Evolutionary conservation across 2,329 filamentous ascomycete genomes (phyloP).

Genomic region (Sclerotinia nivalis): DNA sequence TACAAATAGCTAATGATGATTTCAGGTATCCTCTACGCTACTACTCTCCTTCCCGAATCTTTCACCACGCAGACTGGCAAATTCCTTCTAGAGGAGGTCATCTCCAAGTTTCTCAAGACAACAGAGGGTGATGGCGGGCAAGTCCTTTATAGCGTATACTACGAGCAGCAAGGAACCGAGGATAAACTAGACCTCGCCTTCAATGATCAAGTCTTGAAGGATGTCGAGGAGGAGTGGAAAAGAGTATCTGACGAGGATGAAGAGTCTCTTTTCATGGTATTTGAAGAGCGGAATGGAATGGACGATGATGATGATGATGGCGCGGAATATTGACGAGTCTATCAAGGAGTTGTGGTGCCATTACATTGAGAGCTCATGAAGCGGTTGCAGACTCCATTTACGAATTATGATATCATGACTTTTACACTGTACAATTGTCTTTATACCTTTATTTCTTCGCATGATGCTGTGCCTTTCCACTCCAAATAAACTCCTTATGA

Average conservation of each 20-base stretch:
- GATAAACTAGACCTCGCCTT: conserved; percentile 68
- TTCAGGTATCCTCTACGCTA: conserved; percentile 43
- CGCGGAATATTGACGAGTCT: conserved; percentile 34
- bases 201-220: conserved; percentile 66
- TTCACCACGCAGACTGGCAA: conserved; percentile 31
- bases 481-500: no score
- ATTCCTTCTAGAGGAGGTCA: conserved; percentile 20
- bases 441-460: background rate
- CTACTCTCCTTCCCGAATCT: conserved; percentile 28
- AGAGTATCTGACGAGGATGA: conserved; percentile 45
- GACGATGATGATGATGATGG: conserved; percentile 59
- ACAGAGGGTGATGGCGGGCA: conserved; percentile 38
- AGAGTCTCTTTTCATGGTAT: conserved; percentile 66
- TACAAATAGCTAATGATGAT: conserved; percentile 30
- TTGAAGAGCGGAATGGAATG: conserved; percentile 69
- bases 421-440: background rate
- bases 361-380: background rate
- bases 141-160: conserved; percentile 55
- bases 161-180: conserved; percentile 50
- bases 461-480: background rate
- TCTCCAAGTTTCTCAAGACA: conserved; percentile 39
- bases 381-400: conserved; percentile 12
- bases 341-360: background rate
- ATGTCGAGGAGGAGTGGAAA: conserved; percentile 73
- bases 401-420: conserved; percentile 12